Evolutionary conservation across 306 rosid genomes (phyloP).

Genomic region (Vicia faba): DNA sequence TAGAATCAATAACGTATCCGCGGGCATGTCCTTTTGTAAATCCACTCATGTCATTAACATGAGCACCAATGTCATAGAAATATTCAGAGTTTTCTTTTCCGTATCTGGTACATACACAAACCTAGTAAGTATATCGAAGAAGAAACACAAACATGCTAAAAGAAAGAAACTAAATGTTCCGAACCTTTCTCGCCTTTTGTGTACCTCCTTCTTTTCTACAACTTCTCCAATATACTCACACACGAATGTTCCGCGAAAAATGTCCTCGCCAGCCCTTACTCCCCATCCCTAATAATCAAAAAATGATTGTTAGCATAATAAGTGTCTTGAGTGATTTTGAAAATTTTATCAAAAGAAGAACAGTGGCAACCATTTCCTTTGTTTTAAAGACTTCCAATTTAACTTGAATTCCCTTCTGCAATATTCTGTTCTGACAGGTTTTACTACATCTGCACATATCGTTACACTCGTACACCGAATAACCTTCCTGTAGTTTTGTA

Average conservation of each 20-base stretch:
- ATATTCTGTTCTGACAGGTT: neutral
- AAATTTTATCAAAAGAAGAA: slow-evolving; percentile 18
- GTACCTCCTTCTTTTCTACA: slow-evolving; percentile 66
- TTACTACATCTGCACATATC: neutral
- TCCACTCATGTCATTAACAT: slow-evolving; percentile 70
- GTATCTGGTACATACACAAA: slow-evolving; percentile 49
- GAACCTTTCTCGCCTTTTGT: slow-evolving; percentile 61
- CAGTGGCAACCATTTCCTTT: slow-evolving; percentile 62
- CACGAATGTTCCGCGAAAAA: slow-evolving; percentile 76
- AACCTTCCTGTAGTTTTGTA: neutral
- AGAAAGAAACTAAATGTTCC: slow-evolving; percentile 24
- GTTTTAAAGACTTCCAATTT: slow-evolving; percentile 58
- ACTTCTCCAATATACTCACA: slow-evolving; percentile 90
- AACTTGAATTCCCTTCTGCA: neutral
- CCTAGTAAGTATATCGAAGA: slow-evolving; percentile 26
- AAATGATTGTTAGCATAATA: slow-evolving; percentile 9
- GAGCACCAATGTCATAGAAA: slow-evolving; percentile 61
- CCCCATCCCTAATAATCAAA: slow-evolving; percentile 76
- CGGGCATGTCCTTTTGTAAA: slow-evolving; percentile 58
- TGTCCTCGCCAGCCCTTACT: slow-evolving; percentile 80
- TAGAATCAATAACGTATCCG: slow-evolving; percentile 30
- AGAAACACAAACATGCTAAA: slow-evolving; percentile 14
- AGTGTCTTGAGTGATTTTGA: neutral
- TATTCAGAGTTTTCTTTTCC: slow-evolving; percentile 55
- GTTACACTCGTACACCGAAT: neutral